Evolutionary conservation across 2,329 filamentous ascomycete genomes (phyloP).

Genomic region (Bimuria novae-zelandiae): DNA sequence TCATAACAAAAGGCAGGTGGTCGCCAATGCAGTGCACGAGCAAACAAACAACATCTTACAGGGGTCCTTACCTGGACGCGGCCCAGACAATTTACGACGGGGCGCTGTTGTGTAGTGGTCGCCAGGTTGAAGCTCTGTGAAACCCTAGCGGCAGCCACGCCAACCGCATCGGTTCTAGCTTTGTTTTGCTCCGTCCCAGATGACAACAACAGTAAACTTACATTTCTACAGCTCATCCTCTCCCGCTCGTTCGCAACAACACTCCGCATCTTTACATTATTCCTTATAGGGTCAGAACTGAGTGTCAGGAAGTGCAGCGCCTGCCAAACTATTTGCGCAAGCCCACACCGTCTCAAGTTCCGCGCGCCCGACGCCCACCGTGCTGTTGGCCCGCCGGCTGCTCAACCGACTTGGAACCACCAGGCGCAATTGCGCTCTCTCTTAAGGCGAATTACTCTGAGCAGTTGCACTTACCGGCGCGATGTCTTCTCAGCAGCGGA

Average conservation of each 20-base stretch:
- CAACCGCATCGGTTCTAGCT: slow-evolving; percentile 19
- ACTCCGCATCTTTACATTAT: slow-evolving; percentile 46
- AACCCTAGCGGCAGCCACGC: too few species aligned
- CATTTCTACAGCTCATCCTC: slow-evolving; percentile 31
- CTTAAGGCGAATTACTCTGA: slow-evolving; percentile 9
- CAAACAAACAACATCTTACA: slow-evolving; percentile 22
- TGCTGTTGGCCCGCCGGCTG: slow-evolving; percentile 23
- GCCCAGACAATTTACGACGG: slow-evolving; percentile 16
- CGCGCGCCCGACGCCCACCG: slow-evolving; percentile 17
- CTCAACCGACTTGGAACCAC: slow-evolving; percentile 16
- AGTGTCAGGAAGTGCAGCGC: slow-evolving; percentile 25
- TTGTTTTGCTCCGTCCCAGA: slow-evolving; percentile 18
- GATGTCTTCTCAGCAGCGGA: slow-evolving; percentile 35
- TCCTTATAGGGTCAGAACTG: slow-evolving; percentile 29
- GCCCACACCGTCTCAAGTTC: slow-evolving; percentile 19
- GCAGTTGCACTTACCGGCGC: slow-evolving; percentile 23
- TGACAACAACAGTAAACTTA: slow-evolving; percentile 32
- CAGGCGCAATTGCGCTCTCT: slow-evolving; percentile 21
- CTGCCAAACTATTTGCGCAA: slow-evolving; percentile 25
- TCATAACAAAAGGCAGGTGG: not conserved
- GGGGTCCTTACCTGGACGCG: slow-evolving; percentile 23
- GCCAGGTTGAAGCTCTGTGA: too few species aligned
- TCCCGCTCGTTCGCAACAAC: slow-evolving; percentile 30
- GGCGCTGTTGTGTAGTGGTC: slow-evolving; percentile 31
- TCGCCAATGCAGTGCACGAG: not conserved